A percentile compares a stretch with the other conserved stretches of the same genome.
These are phyloP conservation scores for Metahyphopichia silvanorum DNA, from an alignment of 805 yeast genomes.

Conservation along the genomic window DNA sequence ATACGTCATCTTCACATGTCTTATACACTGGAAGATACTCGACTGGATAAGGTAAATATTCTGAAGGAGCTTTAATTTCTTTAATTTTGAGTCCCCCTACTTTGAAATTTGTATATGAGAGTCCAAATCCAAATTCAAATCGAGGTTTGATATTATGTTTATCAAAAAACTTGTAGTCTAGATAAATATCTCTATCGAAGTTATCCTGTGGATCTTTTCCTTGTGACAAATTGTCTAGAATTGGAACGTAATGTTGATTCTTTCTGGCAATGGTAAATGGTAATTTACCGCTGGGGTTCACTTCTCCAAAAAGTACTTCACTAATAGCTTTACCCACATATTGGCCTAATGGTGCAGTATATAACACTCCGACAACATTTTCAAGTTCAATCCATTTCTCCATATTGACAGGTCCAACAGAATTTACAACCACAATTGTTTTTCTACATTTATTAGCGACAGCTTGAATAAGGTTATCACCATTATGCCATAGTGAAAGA, in stretches of 20 bases:
- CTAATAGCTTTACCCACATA: slow-evolving; percentile 56
- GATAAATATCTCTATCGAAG: slow-evolving; percentile 45
- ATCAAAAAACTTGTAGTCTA: slow-evolving; percentile 59
- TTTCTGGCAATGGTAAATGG: slow-evolving; percentile 63
- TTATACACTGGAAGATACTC: slow-evolving; percentile 43
- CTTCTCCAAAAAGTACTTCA: slow-evolving; percentile 57
- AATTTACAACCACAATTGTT: slow-evolving; percentile 56
- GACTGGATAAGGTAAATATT: slow-evolving; percentile 44
- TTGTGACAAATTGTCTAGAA: slow-evolving; percentile 32
- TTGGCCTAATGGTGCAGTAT: slow-evolving; percentile 57
- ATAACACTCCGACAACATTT: slow-evolving; percentile 56
- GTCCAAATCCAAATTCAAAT: slow-evolving; percentile 61
- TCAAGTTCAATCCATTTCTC: slow-evolving; percentile 57
- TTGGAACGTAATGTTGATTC: slow-evolving; percentile 43
- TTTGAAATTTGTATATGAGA: slow-evolving; percentile 49
- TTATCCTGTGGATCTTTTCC: slow-evolving; percentile 37
- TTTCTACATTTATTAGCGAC: slow-evolving; percentile 50
- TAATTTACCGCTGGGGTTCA: slow-evolving; percentile 60
- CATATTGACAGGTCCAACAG: slow-evolving; percentile 60
- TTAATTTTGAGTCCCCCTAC: slow-evolving; percentile 35
- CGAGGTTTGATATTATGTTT: slow-evolving; percentile 53
- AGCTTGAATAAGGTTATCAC: slow-evolving; percentile 48
- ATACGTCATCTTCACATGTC: slow-evolving; percentile 43
- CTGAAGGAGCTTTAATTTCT: slow-evolving; percentile 41
- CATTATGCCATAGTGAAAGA: slow-evolving; percentile 53